A percentile compares a stretch with the other conserved stretches of the same genome.
phyloP scores from a whole-genome alignment of 1,284 basidiomycete species.

The Ceratobasidium papillatum region DNA sequence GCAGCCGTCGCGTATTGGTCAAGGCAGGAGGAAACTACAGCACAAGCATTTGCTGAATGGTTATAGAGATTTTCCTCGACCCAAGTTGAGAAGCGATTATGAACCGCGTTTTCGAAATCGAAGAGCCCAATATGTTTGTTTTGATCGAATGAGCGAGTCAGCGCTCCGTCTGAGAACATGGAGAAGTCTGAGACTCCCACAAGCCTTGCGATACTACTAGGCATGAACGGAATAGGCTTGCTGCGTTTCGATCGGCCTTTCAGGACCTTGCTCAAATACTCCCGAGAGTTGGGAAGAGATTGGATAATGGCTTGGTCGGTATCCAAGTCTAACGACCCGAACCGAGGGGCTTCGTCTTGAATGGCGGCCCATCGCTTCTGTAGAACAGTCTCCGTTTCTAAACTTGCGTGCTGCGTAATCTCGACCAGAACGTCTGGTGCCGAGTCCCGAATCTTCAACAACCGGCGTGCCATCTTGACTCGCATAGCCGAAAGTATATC shows the following conservation, averaged over 20 bases:
- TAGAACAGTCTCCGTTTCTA: constrained; percentile 45
- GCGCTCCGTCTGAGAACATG: neutral
- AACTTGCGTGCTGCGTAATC: constrained; percentile 43
- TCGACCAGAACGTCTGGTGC: constrained; percentile 45
- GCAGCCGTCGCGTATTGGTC: neutral
- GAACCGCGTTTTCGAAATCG: constrained; percentile 21
- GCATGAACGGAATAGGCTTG: neutral
- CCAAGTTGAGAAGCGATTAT: neutral
- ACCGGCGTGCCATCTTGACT: constrained; percentile 53
- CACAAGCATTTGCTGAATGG: neutral
- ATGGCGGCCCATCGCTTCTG: constrained; percentile 50
- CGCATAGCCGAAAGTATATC: constrained; percentile 52
- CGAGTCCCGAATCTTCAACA: constrained; percentile 52
- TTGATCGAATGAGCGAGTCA: neutral
- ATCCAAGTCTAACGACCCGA: constrained; percentile 47
- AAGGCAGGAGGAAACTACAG: constrained; percentile 1
- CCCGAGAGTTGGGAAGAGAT: constrained; percentile 48
- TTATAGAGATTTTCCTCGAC: neutral
- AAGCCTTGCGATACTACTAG: neutral
- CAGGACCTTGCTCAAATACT: constrained; percentile 47
- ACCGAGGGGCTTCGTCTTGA: neutral
- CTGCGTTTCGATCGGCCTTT: neutral
- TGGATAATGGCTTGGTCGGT: constrained; percentile 45
- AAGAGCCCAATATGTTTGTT: neutral
- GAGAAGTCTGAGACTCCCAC: neutral